These are phyloP conservation scores for Catenaria anguillulae DNA, from an alignment of 371 early-diverging fungal species.

Conservation along the genomic window DNA sequence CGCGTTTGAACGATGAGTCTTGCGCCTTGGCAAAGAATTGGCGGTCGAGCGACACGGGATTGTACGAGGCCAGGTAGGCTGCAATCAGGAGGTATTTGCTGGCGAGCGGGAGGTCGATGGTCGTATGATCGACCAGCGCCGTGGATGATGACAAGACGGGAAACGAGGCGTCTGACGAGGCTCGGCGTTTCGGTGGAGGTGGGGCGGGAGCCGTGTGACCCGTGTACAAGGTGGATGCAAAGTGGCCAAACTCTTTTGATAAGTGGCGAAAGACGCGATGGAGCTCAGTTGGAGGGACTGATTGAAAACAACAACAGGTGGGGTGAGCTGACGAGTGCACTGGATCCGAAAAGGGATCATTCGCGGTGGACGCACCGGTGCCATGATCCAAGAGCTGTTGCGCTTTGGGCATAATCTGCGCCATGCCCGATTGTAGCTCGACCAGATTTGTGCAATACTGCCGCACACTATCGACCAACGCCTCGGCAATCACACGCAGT, in stretches of 20 bases:
- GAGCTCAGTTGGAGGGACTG: no score
- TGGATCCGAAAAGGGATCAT: no score
- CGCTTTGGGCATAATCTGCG: not conserved
- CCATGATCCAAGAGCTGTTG: not conserved
- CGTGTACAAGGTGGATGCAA: not conserved
- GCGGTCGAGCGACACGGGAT: conserved; percentile 69
- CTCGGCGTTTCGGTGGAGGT: not conserved
- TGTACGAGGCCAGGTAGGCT: conserved; percentile 79
- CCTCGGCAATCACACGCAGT: not conserved
- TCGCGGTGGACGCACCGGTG: no score
- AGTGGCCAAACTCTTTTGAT: not conserved
- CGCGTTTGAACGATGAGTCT: conserved; percentile 22
- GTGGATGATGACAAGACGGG: not conserved
- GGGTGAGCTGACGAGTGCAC: no score
- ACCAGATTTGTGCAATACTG: not conserved
- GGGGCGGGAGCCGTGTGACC: not conserved
- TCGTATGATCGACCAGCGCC: not conserved
- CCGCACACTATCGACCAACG: not conserved
- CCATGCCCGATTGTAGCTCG: not conserved
- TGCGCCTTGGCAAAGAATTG: conserved; percentile 57
- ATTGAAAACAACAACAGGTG: no score
- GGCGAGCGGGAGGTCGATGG: conserved; percentile 19
- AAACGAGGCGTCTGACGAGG: not conserved
- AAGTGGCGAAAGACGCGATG: no score
- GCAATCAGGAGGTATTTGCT: conserved; percentile 70